Percentiles rank a stretch among this genome's conserved stretches.
phyloP scores from a whole-genome alignment of 495 filamentous ascomycete species.

The Aspergillus sparsus region DNA sequence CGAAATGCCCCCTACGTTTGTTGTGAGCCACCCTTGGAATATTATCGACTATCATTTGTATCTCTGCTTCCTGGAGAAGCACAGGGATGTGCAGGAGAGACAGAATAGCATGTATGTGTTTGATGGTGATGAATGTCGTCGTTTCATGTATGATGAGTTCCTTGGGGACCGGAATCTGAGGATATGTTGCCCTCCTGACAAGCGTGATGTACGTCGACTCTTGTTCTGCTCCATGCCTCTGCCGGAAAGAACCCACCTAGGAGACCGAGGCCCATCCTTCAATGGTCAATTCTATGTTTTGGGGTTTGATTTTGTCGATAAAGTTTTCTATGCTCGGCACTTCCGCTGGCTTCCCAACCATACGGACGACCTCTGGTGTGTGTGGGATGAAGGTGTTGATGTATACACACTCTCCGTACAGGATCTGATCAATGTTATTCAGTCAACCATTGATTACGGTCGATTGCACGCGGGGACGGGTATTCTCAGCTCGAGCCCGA shows the following conservation, averaged over 20 bases:
- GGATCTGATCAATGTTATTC: constrained; percentile 22
- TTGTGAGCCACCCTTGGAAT: constrained; percentile 34
- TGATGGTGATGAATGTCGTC: constrained; percentile 30
- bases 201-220: constrained; percentile 15
- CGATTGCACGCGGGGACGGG: constrained; percentile 19
- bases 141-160: constrained; percentile 28
- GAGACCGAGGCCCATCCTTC: constrained; percentile 17
- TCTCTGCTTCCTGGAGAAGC: constrained; percentile 29
- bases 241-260: constrained; percentile 10
- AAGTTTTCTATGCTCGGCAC: constrained; percentile 32
- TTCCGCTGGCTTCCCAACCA: constrained; percentile 30
- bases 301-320: constrained; percentile 30
- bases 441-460: constrained; percentile 16
- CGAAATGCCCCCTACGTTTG: constrained; percentile 13
- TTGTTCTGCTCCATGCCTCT: constrained; percentile 36
- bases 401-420: constrained; percentile 26
- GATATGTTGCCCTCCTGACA: constrained; percentile 11
- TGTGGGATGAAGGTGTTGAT: constrained; percentile 34
- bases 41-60: constrained; percentile 42
- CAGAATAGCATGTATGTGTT: constrained; percentile 27
- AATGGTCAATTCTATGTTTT: constrained; percentile 30
- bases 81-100: constrained; percentile 18
- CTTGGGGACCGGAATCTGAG: constrained; percentile 15
- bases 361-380: constrained; percentile 28
- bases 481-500: constrained; percentile 22